Base-by-base conservation (phyloP, 306 rosid species). In the Urtica urens region DNA sequence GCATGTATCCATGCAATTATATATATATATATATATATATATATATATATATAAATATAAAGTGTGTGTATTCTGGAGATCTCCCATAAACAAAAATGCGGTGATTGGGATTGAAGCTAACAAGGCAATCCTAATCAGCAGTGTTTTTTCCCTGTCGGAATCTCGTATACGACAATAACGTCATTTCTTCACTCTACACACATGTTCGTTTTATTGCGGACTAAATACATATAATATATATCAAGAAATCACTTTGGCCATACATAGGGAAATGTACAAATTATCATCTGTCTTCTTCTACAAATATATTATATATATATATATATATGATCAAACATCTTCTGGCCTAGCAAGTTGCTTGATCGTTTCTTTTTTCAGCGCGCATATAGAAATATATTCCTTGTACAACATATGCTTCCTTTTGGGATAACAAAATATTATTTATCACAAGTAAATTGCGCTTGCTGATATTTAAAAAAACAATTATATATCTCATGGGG, bases 51-150 rank as follows among this genome's bases (percentile, higher is more conserved):
- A n/a, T n/a, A n/a, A n/a, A n/a, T n/a, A n/a, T n/a, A n/a, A n/a
- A n/a, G n/a, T 28, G 10, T 28, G 10, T 28, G 10, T 28, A 28
- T 28, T 28, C 30, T 7, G 30, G 31, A 17, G 28, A 46, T 25
- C 26, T 46, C 10, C 34, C 51, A 20, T 6, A 24, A 46, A 46
- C 24, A 10, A 44, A 42, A 44, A 44, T 26, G 34, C 51, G 8
- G 26, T 46, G 51, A 46, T 46, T 46, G 51, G 24, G 51, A 25
- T 34, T 22, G 51, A n/a, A 46, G 13, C 29, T 9, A 25, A 24
- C 28, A 46, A 23, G 20, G 21, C 51, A 46, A 21, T 44, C 17
- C 51, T n/a, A 46, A 25, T 25, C 26, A 46, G 15, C 51, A 15
- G 9, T 0, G 12, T 10, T 46, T 46, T 44, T 15, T 1, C 35